These are phyloP conservation scores for Leucocoprinus sp. DNA, from an alignment of 768 basidiomycete genomes.

Conservation along the genomic window DNA sequence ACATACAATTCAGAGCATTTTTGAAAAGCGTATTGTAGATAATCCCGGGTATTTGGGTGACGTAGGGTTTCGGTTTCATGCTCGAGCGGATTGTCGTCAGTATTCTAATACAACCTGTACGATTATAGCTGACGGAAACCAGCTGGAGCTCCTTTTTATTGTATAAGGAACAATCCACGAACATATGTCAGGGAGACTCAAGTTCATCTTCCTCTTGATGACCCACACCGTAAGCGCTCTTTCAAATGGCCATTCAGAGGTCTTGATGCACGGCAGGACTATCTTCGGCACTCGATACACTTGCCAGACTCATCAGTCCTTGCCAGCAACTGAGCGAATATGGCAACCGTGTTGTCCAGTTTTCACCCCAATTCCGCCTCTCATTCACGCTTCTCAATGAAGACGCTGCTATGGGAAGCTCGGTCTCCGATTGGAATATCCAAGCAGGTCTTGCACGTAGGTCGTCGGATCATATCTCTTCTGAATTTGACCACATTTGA, in stretches of 20 bases:
- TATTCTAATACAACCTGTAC: not conserved
- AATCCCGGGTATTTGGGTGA: slow-evolving; percentile 19
- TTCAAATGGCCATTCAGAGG: slow-evolving; percentile 18
- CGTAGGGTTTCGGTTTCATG: not conserved
- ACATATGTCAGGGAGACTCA: slow-evolving; percentile 2
- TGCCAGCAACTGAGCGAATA: not conserved
- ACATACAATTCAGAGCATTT: slow-evolving; percentile 16
- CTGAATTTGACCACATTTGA: not conserved
- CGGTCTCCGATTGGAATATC: slow-evolving; percentile 68
- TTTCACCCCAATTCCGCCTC: slow-evolving; percentile 74
- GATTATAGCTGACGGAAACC: not conserved
- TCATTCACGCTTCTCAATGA: slow-evolving; percentile 93
- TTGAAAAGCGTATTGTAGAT: slow-evolving; percentile 16
- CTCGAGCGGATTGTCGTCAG: slow-evolving; percentile 5
- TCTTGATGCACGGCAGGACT: slow-evolving; percentile 28
- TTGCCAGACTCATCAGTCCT: slow-evolving; percentile 6
- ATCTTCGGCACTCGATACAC: not conserved
- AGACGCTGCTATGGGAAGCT: slow-evolving; percentile 61
- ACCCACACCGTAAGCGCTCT: not conserved
- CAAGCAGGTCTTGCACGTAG: slow-evolving; percentile 52
- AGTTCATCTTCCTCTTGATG: slow-evolving; percentile 3
- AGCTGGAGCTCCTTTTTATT: slow-evolving; percentile 4
- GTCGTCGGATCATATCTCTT: slow-evolving; percentile 21
- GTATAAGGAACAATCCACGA: not conserved
- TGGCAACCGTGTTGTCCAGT: slow-evolving; percentile 49